Conservation (phyloP, 2,329 filamentous ascomycete genomes). For the Fusarium sp. region DNA sequence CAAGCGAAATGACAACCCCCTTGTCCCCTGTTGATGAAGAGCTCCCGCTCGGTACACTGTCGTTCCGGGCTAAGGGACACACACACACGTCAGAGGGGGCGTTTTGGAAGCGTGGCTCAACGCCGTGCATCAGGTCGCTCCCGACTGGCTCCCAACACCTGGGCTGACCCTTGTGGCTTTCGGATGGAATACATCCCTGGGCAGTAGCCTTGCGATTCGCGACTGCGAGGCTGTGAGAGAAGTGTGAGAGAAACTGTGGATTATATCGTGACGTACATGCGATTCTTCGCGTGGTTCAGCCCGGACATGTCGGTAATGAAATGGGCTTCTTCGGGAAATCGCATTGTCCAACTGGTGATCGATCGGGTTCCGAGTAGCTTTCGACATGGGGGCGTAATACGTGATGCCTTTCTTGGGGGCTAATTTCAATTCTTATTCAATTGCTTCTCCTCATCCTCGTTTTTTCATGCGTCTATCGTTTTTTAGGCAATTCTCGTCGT, state of each 20-base stretch:
- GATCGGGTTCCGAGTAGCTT: conserved; percentile 27
- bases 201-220: neutral
- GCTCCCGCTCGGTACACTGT: conserved; percentile 28
- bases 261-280: neutral
- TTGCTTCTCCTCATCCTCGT: neutral
- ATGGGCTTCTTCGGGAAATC: neutral
- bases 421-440: conserved; percentile 1
- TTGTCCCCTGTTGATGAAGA: neutral
- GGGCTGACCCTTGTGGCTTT: conserved; percentile 36
- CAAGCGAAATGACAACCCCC: neutral
- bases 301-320: neutral
- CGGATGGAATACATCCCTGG: neutral
- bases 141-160: conserved; percentile 43
- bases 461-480: neutral
- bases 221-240: conserved; percentile 11
- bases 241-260: neutral
- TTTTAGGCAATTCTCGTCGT: neutral
- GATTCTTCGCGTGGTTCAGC: neutral
- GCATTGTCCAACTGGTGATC: conserved; percentile 11
- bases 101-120: conserved; percentile 32
- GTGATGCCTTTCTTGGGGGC: neutral
- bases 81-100: conserved; percentile 23
- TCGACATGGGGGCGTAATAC: conserved; percentile 13
- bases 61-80: conserved; percentile 17
- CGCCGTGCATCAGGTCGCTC: conserved; percentile 22